Evolutionary conservation across 177 flowering plant genomes (phyloP), one percentile per base, ranked within the genome.

Genomic region (Vitis hybrid): DNA sequence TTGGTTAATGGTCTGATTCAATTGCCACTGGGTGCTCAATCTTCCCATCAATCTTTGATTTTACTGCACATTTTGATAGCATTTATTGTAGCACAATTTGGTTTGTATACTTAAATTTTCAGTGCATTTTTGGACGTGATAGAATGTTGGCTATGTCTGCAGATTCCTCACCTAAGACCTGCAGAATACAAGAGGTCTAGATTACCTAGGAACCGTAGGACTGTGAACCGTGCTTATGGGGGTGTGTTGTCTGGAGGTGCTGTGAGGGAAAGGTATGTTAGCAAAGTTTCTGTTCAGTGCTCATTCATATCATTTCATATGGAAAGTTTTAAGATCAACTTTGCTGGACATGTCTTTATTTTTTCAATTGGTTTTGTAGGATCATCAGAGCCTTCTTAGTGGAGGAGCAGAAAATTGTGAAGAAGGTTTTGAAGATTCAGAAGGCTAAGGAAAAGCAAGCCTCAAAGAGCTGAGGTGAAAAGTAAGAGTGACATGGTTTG

Each of bases 111-210:
- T 53, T 8, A 18, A 0, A 8, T 10, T 59, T 11, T 58, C 1
- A 9, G 29, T 29, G 3, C 4, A 5, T 19, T 45, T n/a, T 65
- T 12, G 20, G 52, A 11, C 11, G 10, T 72, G 26, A 59, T 58
- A 8, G 0, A 29, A 18, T 58, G 19, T 20, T 51, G 7, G 10
- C 14, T 3, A 3, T 65, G 2, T 66, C 19, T 73, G 60, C 78
- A 90, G 96, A 90, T 90, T 80, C 96, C 96, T 45, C 96, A 89
- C 69, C 71, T 89, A 79, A 87, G 96, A 72, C 96, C 96, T 48
- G 67, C 96, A 58, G 96, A 90, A 48, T 90, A 90, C 76, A 89
- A 87, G 85, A 86, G 93, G 71, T 81, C 90, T 45, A 87, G 96
- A 73, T 77, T 90, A 53, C 55, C 96, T 9, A 84, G 96, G 69